Base-by-base conservation (phyloP, 768 basidiomycete species). In the Boletus huronensis region DNA sequence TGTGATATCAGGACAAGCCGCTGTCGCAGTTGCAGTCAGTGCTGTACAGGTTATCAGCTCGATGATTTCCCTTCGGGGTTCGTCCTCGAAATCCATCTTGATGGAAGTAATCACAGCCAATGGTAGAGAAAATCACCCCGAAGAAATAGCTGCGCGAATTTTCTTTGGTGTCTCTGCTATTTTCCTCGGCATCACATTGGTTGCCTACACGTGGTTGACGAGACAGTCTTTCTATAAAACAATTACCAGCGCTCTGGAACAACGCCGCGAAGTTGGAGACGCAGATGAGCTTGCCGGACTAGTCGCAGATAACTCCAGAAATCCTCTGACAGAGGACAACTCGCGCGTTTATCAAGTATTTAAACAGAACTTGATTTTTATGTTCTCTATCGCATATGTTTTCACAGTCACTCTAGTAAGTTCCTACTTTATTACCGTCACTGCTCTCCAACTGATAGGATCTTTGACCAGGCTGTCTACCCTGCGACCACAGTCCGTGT, bases 401-500 rank as follows among this genome's bases (percentile, higher is more conserved):
- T 94, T 93, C 64, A 65, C 83, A 29, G 80, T 90, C 26, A 95
- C 94, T 14, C 72, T 96, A 66, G 93, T 93, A 64, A 61, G 85
- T 58, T n/a, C 19, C 21, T 21, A 3, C 23, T 19, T 23, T 28
- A 6, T 35, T 47, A 28, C 13, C 9, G 11, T 50, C 11, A 35
- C 52, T 3, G 36, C 26, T 42, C 39, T 49, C 45, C 54, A 44
- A 51, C 36, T 60, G 46, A 58, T 38, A 23, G 23, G 5, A 5
- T 48, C 45, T 49, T 54, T 23, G 36, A 53, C 29, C 42, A 96
- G 93, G 80, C 93, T 29, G 86, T 95, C 44, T 96, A 82, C 72
- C 94, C 94, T 5, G 81, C 93, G 0, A 87, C 93, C 58, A 94
- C 94, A 3, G 81, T 85, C 4, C 87, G 86, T 0, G 82, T 97